Percentiles rank a stretch among this genome's conserved stretches.
Evolutionary conservation across 129 eudicot genomes (phyloP).

Genomic region (Ambrosia trifida): DNA sequence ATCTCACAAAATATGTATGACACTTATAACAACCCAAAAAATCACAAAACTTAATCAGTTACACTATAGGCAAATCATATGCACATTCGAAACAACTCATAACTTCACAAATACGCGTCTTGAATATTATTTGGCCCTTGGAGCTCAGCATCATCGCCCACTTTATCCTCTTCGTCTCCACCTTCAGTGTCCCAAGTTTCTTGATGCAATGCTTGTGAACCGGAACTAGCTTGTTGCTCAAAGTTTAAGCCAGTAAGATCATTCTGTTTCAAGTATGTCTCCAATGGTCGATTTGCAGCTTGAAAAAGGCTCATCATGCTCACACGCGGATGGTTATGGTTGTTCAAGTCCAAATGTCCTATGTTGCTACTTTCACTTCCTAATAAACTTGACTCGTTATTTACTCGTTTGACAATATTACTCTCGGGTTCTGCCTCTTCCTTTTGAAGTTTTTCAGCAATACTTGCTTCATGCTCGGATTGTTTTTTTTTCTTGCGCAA

Average conservation of each 20-base stretch:
- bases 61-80: neutral
- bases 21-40: neutral
- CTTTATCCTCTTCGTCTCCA: neutral
- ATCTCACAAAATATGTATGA: neutral
- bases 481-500: neutral
- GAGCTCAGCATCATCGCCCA: neutral
- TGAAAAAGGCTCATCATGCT: neutral
- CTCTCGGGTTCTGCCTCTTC: no score
- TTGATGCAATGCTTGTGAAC: neutral
- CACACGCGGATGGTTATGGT: neutral
- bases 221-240: neutral
- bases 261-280: neutral
- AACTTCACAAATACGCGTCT: neutral
- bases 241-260: neutral
- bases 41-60: neutral
- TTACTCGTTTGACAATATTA: no score
- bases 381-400: no score
- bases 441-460: no score
- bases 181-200: neutral
- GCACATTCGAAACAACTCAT: neutral
- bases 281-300: neutral
- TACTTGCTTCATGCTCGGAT: no score
- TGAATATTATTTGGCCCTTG: neutral
- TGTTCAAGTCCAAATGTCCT: neutral
- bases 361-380: no score